Evolutionary conservation across 2,329 filamentous ascomycete species (phyloP).

Genomic region (Aspergillus novoparasiticus): DNA sequence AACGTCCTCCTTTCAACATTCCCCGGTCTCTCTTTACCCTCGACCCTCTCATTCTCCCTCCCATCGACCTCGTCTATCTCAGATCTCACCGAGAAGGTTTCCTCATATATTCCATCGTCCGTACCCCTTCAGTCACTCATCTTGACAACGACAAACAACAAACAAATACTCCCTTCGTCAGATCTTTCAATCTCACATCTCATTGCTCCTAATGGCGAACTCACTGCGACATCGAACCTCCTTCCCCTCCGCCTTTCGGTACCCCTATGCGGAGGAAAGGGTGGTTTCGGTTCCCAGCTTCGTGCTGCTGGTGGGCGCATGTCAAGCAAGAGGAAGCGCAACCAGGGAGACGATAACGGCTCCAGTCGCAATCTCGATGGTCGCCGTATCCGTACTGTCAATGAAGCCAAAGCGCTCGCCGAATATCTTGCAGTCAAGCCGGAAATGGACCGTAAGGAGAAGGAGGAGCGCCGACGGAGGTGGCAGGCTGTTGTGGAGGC

Average conservation of each 20-base stretch:
- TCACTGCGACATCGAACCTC: constrained; percentile 62
- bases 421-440: constrained; percentile 95
- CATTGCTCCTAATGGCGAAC: constrained; percentile 40
- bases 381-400: constrained; percentile 83
- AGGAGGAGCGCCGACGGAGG: constrained; percentile 75
- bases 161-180: constrained; percentile 59
- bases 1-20: constrained; percentile 88
- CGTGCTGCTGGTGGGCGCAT: constrained; percentile 96
- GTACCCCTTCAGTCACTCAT: constrained; percentile 61
- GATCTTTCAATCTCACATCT: constrained; percentile 65
- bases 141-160: constrained; percentile 80
- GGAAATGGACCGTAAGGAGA: constrained; percentile 94
- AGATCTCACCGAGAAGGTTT: constrained; percentile 66
- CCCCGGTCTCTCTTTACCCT: constrained; percentile 76
- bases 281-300: constrained; percentile 95
- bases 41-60: constrained; percentile 79
- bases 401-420: constrained; percentile 90
- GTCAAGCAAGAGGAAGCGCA: constrained; percentile 90
- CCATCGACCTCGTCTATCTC: constrained; percentile 65
- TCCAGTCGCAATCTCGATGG: constrained; percentile 94
- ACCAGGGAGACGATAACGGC: constrained; percentile 78
- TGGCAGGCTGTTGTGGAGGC: constrained; percentile 89
- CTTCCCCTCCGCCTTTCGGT: constrained; percentile 79
- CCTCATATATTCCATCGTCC: constrained; percentile 61
- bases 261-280: constrained; percentile 88